Base-by-base conservation (phyloP, 352 stramenopile species). In the Albugo laibachii region DNA sequence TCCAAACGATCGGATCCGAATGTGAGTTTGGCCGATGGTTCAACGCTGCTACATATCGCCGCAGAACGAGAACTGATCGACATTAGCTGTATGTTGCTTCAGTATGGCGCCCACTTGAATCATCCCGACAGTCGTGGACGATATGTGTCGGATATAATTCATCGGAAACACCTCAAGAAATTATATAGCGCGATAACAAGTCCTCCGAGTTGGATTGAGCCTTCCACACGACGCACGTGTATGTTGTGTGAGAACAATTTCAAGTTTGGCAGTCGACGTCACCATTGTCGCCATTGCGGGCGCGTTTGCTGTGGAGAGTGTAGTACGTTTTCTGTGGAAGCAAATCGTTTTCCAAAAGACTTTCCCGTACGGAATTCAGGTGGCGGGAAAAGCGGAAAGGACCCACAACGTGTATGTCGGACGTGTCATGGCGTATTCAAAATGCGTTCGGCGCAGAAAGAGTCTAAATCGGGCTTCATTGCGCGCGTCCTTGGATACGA, bases 381-480 rank as follows among this genome's bases (percentile, higher is more conserved):
- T 37, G 67, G 58, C 11, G 73, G 69, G 47, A 87, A 87, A 45
- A 52, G 62, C 15, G 68, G 79, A 34, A 91, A 82, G 47, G 77
- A 91, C 50, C 57, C 67, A 42, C 74, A 91, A 57, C 77, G 77
- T 24, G 74, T 91, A 41, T 91, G 77, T 50, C 68, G 70, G 38
- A 83, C 77, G 43, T 91, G 77, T 47, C 67, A 87, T 55, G 72
- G 66, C 39, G 74, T 91, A 49, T 91, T 91, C 57, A 91, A 91
- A 58, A 78, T 83, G 62, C 74, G 74, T 11, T 60, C 59, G 20
- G 71, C 69, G 46, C 73, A 85, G 56, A 87, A 86, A 42, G 74
- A 91, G 56, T 78, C 66, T 52, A 91, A 85, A 62, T 81, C 65
- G 19, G 74, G 74, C 48, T 86, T 86, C 52, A 82, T 91, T 56